These are phyloP conservation scores for Paraurostyla sp. DNA, from an alignment of 73 alveolate genomes.

Conservation along the genomic window DNA sequence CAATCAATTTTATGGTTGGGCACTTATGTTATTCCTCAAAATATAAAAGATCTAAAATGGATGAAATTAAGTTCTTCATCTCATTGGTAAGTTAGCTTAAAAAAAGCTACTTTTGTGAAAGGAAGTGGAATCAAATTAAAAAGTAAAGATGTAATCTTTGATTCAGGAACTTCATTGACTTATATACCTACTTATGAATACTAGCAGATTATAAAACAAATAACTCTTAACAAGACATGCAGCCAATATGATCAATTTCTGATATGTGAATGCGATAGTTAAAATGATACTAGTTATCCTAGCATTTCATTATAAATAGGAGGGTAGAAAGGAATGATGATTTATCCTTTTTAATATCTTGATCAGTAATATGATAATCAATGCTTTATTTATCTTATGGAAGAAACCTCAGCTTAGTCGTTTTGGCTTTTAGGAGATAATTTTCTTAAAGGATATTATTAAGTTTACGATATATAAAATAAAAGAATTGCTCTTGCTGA, in stretches of 20 bases:
- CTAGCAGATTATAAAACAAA: not conserved
- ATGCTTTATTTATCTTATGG: constrained; percentile 5
- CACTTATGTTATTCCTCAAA: not conserved
- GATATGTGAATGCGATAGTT: constrained; percentile 11
- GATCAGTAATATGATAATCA: not conserved
- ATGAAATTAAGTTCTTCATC: not conserved
- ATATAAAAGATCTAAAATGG: not conserved
- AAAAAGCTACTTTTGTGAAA: not conserved
- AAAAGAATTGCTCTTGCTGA: constrained; percentile 15
- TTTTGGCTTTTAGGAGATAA: constrained; percentile 47
- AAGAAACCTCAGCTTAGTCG: not conserved
- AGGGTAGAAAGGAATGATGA: not conserved
- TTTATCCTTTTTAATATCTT: not conserved
- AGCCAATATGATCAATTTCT: not conserved
- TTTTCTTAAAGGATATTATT: constrained; percentile 34
- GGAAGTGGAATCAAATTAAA: not conserved
- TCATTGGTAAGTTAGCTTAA: constrained; percentile 37
- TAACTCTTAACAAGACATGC: not conserved
- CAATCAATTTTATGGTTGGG: constrained; percentile 28
- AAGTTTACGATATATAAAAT: constrained; percentile 30
- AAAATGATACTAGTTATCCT: constrained; percentile 9
- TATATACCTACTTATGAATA: constrained; percentile 30
- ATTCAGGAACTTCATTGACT: constrained; percentile 58
- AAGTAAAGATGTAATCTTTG: constrained; percentile 22
- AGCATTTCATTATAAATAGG: not conserved